Percentiles rank a stretch among this genome's conserved stretches.
These are phyloP conservation scores for Rubia balearica DNA, from an alignment of 305 asterid species.

Conservation along the genomic window DNA sequence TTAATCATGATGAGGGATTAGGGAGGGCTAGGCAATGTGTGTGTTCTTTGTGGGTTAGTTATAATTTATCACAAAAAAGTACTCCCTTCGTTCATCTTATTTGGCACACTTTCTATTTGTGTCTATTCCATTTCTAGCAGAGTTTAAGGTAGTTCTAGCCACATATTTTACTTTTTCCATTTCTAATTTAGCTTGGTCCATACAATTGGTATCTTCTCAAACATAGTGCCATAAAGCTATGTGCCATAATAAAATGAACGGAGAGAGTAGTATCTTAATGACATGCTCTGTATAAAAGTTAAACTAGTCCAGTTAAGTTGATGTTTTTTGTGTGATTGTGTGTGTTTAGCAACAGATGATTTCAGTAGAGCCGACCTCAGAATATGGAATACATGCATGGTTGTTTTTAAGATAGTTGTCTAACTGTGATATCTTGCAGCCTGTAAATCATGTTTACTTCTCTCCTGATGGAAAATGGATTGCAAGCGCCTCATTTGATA, in stretches of 20 bases:
- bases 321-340: not conserved
- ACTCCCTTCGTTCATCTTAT: no score
- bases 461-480: constrained; percentile 96
- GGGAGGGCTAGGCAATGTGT: not conserved
- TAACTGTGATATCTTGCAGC: constrained; percentile 39
- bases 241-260: no score
- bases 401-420: not conserved
- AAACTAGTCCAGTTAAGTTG: not conserved
- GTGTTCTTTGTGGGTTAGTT: not conserved
- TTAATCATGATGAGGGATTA: no score
- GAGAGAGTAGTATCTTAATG: no score
- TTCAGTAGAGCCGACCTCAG: not conserved
- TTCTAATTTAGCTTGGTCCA: no score
- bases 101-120: no score
- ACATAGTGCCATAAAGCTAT: no score
- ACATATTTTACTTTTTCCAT: no score
- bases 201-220: no score
- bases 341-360: not conserved
- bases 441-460: constrained; percentile 88
- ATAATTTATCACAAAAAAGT: not conserved
- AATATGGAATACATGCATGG: no score
- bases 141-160: no score
- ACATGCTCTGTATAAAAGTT: not conserved
- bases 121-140: no score
- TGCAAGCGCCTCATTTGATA: constrained; percentile 96